phyloP scores from a whole-genome alignment of 371 early-diverging fungal species.

The Mucor ambiguus region DNA sequence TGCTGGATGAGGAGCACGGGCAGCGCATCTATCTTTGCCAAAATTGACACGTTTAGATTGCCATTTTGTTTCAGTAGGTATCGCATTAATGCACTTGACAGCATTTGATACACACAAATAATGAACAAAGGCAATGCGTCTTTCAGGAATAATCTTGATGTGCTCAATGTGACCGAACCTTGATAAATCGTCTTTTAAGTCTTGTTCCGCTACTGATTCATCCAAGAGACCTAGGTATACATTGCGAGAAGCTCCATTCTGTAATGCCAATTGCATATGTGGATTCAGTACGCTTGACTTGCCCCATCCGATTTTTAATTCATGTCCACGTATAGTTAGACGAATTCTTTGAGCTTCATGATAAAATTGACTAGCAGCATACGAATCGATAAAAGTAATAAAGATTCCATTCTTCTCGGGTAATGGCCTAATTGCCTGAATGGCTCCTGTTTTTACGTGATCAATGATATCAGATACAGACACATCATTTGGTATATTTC shows the following conservation, averaged over 20 bases:
- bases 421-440: constrained; percentile 74
- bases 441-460: constrained; percentile 74
- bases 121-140: constrained; percentile 83
- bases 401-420: constrained; percentile 83
- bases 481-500: constrained; percentile 68
- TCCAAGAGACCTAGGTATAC: constrained; percentile 79
- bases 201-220: constrained; percentile 54
- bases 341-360: constrained; percentile 52
- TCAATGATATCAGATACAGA: constrained; percentile 72
- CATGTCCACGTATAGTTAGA: constrained; percentile 48
- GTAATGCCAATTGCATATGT: constrained; percentile 57
- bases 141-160: constrained; percentile 69
- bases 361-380: constrained; percentile 62
- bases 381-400: constrained; percentile 75
- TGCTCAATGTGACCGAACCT: constrained; percentile 77
- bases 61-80: constrained; percentile 63
- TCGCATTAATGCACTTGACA: constrained; percentile 65
- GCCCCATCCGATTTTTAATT: constrained; percentile 80
- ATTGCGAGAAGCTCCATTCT: constrained; percentile 73
- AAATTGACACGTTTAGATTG: constrained; percentile 62
- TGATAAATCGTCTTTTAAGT: constrained; percentile 55
- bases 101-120: constrained; percentile 71
- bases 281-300: constrained; percentile 61
- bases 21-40: constrained; percentile 33
- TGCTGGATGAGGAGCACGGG: neutral